Base-by-base conservation (phyloP, 2,329 filamentous ascomycete genomes). In the Dryadomyces sulphureus region DNA sequence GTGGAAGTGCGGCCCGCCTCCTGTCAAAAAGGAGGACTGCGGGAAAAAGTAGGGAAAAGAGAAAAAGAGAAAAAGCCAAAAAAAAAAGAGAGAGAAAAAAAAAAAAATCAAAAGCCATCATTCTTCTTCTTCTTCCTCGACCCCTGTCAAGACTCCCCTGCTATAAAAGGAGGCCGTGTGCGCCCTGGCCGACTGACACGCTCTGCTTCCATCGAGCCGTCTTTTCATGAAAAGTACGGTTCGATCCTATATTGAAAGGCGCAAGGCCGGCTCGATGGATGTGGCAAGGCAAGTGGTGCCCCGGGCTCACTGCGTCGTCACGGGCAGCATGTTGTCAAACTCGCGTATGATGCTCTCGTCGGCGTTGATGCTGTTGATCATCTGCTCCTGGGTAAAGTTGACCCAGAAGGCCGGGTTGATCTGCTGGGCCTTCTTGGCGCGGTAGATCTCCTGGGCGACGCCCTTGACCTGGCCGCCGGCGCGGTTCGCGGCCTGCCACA, bases 371-470 rank as follows among this genome's bases (percentile, higher is more conserved):
- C 66, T 73, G 48, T 61, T 67, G 47, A 75, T 68, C 54, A 75
- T 70, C 54, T 75, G 68, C 55, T 73, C 69, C 53, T 72, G 69
- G 1, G 68, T 71, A 45, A 70, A 69, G 7, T 68, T 71, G 16
- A 70, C 62, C 73, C 72, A 77, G 62, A 71, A 73, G 35, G 67
- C 62, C 9, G 72, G 69, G 50, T 66, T 68, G 54, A 62, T 62
- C 58, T 73, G 68, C 54, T 69, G 69, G 40, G 68, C 67, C 64
- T 74, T 77, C 65, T 75, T 77, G 39, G 65, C 63, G 16, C 65
- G 68, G 59, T 75, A 81, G 43, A 90, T 80, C 54, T 88, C 82
- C 55, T 84, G 77, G n/a, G 86, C 84, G 17, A 92, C 84, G 8
- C 76, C 77, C 53, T 79, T 79, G 16, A 94, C 81, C 60, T 92